Evolutionary conservation across 257 asterid species (phyloP), one percentile per base, ranked within the genome.

Genomic region (Solanum sejunctum): DNA sequence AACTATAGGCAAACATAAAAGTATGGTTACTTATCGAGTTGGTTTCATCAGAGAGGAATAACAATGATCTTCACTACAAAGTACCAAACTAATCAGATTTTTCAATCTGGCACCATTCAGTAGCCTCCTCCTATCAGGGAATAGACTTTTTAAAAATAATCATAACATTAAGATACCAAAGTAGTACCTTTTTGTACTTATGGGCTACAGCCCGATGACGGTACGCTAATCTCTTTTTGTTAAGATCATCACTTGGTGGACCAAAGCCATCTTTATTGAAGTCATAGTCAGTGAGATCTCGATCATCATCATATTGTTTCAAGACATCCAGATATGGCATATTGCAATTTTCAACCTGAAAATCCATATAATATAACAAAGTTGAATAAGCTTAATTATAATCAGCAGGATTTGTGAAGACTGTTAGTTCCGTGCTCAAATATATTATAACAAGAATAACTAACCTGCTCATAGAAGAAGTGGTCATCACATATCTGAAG

Each of bases 381-480:
- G 67, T 47, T 61, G 23, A 83, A 52, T 61, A 73, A 60, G 81
- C 43, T 84, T 26, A 16, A 23, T 9, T 61, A 51, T 26, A 61
- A 75, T 75, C 60, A 75, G 43, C 81, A 8, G 16, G 54, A 70
- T 21, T 39, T 52, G 39, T 39, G 28, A 70, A 70, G 28, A 49
- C 45, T 47, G 45, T 21, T 47, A 75, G 81, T 13, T 15, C 41
- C 58, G 15, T 4, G 61, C 15, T 77, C 82, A 51, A 51, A 58
- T 3, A 11, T 23, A 43, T 45, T 9, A 45, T 77, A 49, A 39
- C 64, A 72, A 58, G 47, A 36, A 79, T 80, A 70, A 87, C 84
- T 75, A 85, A 94, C 99, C 89, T 95, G 96, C 87, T 93, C 95
- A 79, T 96, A 96, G 85, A 96, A 95, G 94, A 95, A 96, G 90